phyloP scores from a whole-genome alignment of 805 yeast species.

The Kazachstania africana region DNA sequence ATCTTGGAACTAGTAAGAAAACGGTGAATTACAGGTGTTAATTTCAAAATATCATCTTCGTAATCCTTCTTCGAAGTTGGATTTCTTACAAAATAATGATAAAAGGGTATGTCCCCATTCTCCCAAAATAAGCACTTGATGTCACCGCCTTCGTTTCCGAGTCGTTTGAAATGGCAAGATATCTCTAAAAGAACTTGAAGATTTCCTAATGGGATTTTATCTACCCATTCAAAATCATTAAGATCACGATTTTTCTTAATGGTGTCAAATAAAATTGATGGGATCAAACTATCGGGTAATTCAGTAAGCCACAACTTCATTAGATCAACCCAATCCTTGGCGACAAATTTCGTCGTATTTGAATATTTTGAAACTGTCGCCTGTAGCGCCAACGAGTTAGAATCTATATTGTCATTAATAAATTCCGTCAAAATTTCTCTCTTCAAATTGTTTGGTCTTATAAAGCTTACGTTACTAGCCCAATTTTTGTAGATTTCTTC shows the following conservation, averaged over 20 bases:
- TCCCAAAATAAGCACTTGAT: constrained; percentile 1
- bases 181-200: constrained; percentile 3
- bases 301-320: constrained; percentile 47
- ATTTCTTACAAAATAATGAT: constrained; percentile 6
- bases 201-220: constrained; percentile 4
- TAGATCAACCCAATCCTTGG: constrained; percentile 26
- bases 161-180: constrained; percentile 3
- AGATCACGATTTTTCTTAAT: background rate
- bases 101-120: constrained; percentile 4
- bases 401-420: background rate
- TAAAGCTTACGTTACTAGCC: constrained; percentile 7
- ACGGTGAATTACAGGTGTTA: background rate
- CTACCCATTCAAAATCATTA: constrained; percentile 1
- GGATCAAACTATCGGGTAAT: constrained; percentile 41
- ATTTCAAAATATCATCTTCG: background rate
- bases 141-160: background rate
- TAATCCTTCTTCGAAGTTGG: background rate
- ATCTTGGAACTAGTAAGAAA: too few species aligned
- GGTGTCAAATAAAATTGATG: constrained; percentile 5
- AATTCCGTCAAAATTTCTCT: constrained; percentile 8
- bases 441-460: constrained; percentile 7
- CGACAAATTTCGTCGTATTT: constrained; percentile 1
- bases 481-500: constrained; percentile 6
- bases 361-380: background rate
- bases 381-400: background rate